A percentile compares a stretch with the other conserved stretches of the same genome.
These are phyloP conservation scores for Thelonectria blattea DNA, from an alignment of 2,329 filamentous ascomycete species.

Conservation along the genomic window DNA sequence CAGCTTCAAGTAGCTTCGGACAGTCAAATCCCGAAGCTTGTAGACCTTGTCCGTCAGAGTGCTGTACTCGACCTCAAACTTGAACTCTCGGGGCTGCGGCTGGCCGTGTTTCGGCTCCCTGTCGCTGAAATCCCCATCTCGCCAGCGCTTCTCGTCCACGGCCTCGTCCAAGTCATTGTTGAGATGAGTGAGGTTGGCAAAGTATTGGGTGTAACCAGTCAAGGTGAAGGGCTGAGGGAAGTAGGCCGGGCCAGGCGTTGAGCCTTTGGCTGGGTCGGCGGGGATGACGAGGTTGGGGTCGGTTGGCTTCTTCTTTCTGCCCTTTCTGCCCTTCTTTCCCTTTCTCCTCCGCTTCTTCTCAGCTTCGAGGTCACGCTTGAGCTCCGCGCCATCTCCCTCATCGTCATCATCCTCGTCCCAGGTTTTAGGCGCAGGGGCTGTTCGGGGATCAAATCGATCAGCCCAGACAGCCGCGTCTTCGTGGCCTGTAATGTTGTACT, in stretches of 20 bases:
- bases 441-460: constrained; percentile 37
- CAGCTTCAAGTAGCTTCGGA: constrained; percentile 78
- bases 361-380: constrained; percentile 34
- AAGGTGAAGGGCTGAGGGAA: constrained; percentile 82
- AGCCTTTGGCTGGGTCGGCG: constrained; percentile 71
- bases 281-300: constrained; percentile 71
- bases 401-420: constrained; percentile 43
- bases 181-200: constrained; percentile 88
- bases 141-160: constrained; percentile 57
- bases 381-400: constrained; percentile 34
- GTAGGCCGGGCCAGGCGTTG: constrained; percentile 87
- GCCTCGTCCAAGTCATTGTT: constrained; percentile 70
- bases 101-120: constrained; percentile 58
- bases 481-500: constrained; percentile 88
- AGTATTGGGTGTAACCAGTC: constrained; percentile 87
- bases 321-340: constrained; percentile 53
- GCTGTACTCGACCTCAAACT: constrained; percentile 84
- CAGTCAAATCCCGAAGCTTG: constrained; percentile 80
- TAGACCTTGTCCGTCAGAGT: constrained; percentile 80
- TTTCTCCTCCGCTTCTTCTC: constrained; percentile 41
- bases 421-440: constrained; percentile 11
- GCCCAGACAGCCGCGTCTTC: constrained; percentile 60
- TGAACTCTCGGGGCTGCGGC: constrained; percentile 68
- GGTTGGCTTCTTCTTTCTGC: constrained; percentile 57
- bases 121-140: constrained; percentile 66